Conservation (phyloP, 116 monocot species). For the Posidonia oceanica region DNA sequence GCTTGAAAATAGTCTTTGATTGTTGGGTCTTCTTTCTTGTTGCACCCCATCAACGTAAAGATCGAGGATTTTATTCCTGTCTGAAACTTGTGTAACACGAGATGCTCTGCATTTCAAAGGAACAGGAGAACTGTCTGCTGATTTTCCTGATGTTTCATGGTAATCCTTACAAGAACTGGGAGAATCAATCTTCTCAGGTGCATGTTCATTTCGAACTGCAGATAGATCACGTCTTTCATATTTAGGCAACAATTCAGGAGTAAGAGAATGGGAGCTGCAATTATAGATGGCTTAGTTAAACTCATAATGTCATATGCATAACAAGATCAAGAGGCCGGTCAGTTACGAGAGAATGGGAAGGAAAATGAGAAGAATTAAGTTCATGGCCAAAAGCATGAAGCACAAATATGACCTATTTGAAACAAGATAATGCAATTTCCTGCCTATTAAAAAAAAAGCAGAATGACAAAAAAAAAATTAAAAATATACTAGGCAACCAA, state of each 20-base stretch:
- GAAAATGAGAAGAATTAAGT: too few species aligned
- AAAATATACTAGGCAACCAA: too few species aligned
- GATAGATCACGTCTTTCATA: conserved; percentile 7
- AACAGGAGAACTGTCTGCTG: conserved; percentile 38
- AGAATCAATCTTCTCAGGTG: conserved; percentile 24
- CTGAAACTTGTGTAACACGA: conserved; percentile 18
- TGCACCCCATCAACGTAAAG: conserved; percentile 66
- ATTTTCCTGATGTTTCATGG: conserved; percentile 27
- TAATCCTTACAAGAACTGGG: conserved; percentile 20
- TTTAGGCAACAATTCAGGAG: conserved; percentile 20
- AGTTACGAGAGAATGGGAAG: too few species aligned
- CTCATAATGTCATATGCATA: too few species aligned
- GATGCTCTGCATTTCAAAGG: conserved; percentile 34
- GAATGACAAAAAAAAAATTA: too few species aligned
- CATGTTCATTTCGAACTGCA: conserved; percentile 10
- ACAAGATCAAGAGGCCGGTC: too few species aligned
- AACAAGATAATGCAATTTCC: too few species aligned
- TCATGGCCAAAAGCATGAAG: too few species aligned
- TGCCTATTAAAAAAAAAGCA: too few species aligned
- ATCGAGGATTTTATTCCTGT: conserved; percentile 33
- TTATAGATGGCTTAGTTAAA: too few species aligned
- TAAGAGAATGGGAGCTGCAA: conserved; percentile 10
- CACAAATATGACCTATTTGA: too few species aligned
- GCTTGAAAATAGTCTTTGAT: conserved; percentile 11
- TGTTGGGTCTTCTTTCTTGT: conserved; percentile 10